A percentile compares a stretch with the other conserved stretches of the same genome.
These are phyloP conservation scores for Termitomyces sp. DNA, from an alignment of 768 basidiomycete genomes.

Conservation along the genomic window DNA sequence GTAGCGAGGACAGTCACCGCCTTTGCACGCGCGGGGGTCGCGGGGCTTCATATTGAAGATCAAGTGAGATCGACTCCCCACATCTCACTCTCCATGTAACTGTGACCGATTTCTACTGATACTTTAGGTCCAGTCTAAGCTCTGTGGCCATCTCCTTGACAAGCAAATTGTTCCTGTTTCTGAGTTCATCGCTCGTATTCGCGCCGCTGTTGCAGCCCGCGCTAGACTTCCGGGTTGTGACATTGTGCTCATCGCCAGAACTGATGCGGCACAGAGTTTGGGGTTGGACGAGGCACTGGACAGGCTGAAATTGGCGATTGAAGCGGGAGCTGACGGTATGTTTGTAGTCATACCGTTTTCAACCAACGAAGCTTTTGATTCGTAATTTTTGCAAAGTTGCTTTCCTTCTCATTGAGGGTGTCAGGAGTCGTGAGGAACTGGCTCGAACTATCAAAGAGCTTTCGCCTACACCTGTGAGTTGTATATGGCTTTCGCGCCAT, in stretches of 20 bases:
- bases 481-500: neutral
- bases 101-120: neutral
- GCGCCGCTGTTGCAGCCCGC: slow-evolving; percentile 45
- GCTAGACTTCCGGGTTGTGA: slow-evolving; percentile 42
- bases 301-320: slow-evolving; percentile 41
- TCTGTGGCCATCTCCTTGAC: slow-evolving; percentile 49
- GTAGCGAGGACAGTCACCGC: slow-evolving; percentile 49
- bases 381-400: slow-evolving; percentile 32
- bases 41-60: slow-evolving; percentile 52
- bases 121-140: slow-evolving; percentile 35
- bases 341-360: slow-evolving; percentile 8
- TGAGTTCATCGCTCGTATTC: slow-evolving; percentile 47
- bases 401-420: slow-evolving; percentile 52
- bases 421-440: slow-evolving; percentile 40
- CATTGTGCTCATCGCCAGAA: slow-evolving; percentile 47
- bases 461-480: slow-evolving; percentile 35
- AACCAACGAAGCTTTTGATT: neutral
- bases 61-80: slow-evolving; percentile 29
- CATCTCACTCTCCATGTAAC: neutral
- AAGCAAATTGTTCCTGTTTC: slow-evolving; percentile 47
- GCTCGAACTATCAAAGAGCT: slow-evolving; percentile 30
- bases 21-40: slow-evolving; percentile 46
- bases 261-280: slow-evolving; percentile 46
- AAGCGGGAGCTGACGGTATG: slow-evolving; percentile 37
- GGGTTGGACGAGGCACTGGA: slow-evolving; percentile 47